These are phyloP conservation scores for Kuraishia piskuri DNA, from an alignment of 805 yeast genomes.

Conservation along the genomic window DNA sequence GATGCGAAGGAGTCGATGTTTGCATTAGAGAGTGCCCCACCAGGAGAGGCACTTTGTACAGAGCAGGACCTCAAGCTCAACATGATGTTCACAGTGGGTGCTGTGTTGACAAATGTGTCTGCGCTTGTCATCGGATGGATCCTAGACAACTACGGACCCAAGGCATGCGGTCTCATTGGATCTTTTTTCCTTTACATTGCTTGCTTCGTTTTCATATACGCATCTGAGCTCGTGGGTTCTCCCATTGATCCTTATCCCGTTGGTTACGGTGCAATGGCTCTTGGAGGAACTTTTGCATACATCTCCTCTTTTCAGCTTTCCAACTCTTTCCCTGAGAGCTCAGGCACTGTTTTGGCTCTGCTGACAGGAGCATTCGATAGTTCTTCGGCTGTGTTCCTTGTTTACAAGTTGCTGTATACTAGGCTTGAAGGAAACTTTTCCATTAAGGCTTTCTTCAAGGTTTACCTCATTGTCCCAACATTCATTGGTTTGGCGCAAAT, in stretches of 20 bases:
- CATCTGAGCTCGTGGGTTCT: constrained; percentile 15
- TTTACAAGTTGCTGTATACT: constrained; percentile 34
- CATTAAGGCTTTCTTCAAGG: constrained; percentile 33
- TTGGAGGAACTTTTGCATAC: constrained; percentile 51
- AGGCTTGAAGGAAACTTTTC: constrained; percentile 25
- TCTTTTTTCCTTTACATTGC: constrained; percentile 37
- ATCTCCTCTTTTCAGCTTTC: constrained; percentile 51
- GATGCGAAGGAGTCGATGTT: constrained; percentile 13
- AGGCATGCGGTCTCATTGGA: constrained; percentile 44
- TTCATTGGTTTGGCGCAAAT: constrained; percentile 40
- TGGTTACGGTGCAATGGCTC: constrained; percentile 44
- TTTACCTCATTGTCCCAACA: constrained; percentile 39
- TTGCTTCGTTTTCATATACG: constrained; percentile 34
- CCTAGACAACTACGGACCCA: constrained; percentile 44
- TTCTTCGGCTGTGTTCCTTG: constrained; percentile 43
- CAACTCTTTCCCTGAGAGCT: constrained; percentile 44
- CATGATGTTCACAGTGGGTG: constrained; percentile 52
- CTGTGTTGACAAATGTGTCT: constrained; percentile 45
- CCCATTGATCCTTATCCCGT: constrained; percentile 40
- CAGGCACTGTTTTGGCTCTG: constrained; percentile 44
- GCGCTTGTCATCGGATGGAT: constrained; percentile 42
- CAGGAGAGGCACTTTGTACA: constrained; percentile 34
- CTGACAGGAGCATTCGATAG: constrained; percentile 54
- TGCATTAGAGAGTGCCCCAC: constrained; percentile 7
- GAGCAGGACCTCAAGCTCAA: constrained; percentile 46